Conservation (phyloP, 2,329 filamentous ascomycete genomes). For the Thermoascus crustaceus region DNA sequence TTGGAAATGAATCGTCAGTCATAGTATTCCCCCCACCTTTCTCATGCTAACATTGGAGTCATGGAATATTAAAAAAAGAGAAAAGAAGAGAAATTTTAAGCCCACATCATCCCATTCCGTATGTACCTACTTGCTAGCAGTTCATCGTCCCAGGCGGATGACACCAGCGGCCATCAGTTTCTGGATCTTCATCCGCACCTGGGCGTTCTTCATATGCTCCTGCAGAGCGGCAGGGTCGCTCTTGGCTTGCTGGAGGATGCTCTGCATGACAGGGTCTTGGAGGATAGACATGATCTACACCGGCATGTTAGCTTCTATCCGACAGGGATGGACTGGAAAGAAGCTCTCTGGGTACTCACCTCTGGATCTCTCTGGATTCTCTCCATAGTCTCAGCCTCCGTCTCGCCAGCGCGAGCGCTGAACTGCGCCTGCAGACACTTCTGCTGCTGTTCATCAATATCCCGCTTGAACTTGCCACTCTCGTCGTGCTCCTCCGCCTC, state of each 20-base stretch:
- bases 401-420: constrained; percentile 82
- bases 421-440: constrained; percentile 91
- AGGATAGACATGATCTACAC: constrained; percentile 74
- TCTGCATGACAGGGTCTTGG: constrained; percentile 95
- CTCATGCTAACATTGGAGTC: too few species aligned
- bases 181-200: constrained; percentile 80
- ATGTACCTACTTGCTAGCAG: neutral
- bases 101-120: too few species aligned
- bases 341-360: constrained; percentile 43
- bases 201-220: constrained; percentile 94
- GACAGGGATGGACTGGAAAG: constrained; percentile 4
- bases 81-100: too few species aligned
- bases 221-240: constrained; percentile 82
- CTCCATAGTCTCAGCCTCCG: constrained; percentile 90
- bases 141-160: constrained; percentile 62
- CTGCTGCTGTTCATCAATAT: constrained; percentile 90
- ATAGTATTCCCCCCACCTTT: too few species aligned
- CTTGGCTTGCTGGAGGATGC: constrained; percentile 93
- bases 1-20: too few species aligned
- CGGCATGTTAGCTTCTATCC: constrained; percentile 9
- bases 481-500: constrained; percentile 72
- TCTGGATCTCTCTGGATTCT: constrained; percentile 85
- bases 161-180: constrained; percentile 90
- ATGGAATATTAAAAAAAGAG: too few species aligned
- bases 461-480: constrained; percentile 71